A percentile compares a stretch with the other conserved stretches of the same genome.
phyloP scores from a whole-genome alignment of 148 eudicot genomes.

The Rhododendron griersonianum region DNA sequence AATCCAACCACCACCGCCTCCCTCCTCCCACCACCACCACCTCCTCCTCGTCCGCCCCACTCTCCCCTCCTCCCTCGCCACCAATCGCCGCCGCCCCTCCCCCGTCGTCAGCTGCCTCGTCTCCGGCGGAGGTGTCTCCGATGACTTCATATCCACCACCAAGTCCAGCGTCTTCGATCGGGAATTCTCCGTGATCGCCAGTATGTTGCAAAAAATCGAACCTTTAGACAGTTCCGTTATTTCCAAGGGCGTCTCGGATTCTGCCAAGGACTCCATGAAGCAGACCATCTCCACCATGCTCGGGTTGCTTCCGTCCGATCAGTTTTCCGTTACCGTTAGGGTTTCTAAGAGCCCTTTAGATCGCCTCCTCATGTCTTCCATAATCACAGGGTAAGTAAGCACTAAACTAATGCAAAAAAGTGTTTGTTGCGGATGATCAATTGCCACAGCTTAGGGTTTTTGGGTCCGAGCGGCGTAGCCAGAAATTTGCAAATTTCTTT shows the following conservation, averaged over 20 bases:
- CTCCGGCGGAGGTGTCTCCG: slow-evolving; percentile 67
- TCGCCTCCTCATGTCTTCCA: slow-evolving; percentile 62
- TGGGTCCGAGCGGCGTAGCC: not conserved
- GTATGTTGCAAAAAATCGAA: slow-evolving; percentile 62
- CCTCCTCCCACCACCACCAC: slow-evolving; percentile 23
- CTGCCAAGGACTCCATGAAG: slow-evolving; percentile 80
- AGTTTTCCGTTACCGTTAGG: slow-evolving; percentile 61
- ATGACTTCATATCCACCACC: slow-evolving; percentile 48
- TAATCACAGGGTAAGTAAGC: slow-evolving; percentile 66
- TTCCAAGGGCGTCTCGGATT: slow-evolving; percentile 60
- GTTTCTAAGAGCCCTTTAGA: slow-evolving; percentile 56
- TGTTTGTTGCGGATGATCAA: not conserved
- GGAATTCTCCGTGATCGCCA: slow-evolving; percentile 70
- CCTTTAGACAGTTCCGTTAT: slow-evolving; percentile 64
- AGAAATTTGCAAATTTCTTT: not conserved
- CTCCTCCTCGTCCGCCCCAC: slow-evolving; percentile 21
- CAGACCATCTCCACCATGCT: slow-evolving; percentile 85
- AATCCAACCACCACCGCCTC: slow-evolving; percentile 22
- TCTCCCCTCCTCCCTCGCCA: not conserved
- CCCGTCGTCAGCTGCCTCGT: slow-evolving; percentile 36
- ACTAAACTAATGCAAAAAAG: not conserved
- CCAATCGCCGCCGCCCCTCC: slow-evolving; percentile 12
- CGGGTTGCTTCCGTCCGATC: slow-evolving; percentile 73
- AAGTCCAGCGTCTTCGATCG: slow-evolving; percentile 48
- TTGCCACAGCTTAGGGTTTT: not conserved